Conservation (phyloP, 2,329 filamentous ascomycete species). For the Aspergillus pseudotamarii region DNA sequence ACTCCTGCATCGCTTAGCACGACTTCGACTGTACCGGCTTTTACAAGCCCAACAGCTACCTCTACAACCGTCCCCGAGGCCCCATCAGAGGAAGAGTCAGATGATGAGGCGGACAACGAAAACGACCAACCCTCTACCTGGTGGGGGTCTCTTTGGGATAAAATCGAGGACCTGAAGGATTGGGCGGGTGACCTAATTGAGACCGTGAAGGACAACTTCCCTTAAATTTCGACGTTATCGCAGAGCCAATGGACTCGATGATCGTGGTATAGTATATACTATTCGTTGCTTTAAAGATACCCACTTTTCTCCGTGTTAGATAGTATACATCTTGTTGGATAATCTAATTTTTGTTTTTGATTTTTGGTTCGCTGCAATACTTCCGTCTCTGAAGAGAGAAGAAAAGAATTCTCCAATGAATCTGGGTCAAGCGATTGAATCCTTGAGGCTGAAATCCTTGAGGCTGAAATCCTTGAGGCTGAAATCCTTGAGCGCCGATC, state of each 20-base stretch:
- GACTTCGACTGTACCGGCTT: background rate
- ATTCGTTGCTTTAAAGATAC: background rate
- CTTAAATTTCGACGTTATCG: background rate
- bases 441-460: background rate
- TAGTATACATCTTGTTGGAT: background rate
- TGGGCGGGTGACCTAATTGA: constrained; percentile 39
- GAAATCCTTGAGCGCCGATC: background rate
- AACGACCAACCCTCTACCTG: constrained; percentile 29
- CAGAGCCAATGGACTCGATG: background rate
- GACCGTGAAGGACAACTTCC: constrained; percentile 32
- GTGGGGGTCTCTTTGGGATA: constrained; percentile 38
- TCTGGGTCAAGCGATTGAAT: background rate
- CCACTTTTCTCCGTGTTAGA: background rate
- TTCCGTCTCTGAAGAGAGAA: background rate
- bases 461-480: background rate
- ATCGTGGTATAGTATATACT: background rate
- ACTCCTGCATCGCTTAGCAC: background rate
- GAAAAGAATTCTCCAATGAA: background rate
- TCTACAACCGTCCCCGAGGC: constrained; percentile 4
- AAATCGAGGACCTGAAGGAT: constrained; percentile 37
- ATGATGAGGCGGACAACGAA: constrained; percentile 21
- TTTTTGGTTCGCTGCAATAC: background rate
- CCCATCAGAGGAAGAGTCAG: constrained; percentile 6
- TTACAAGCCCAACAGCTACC: constrained; percentile 6
- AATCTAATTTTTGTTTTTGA: background rate